Evolutionary conservation across 2,329 filamentous ascomycete genomes (phyloP).

Genomic region (Salinomyces thailandicus): DNA sequence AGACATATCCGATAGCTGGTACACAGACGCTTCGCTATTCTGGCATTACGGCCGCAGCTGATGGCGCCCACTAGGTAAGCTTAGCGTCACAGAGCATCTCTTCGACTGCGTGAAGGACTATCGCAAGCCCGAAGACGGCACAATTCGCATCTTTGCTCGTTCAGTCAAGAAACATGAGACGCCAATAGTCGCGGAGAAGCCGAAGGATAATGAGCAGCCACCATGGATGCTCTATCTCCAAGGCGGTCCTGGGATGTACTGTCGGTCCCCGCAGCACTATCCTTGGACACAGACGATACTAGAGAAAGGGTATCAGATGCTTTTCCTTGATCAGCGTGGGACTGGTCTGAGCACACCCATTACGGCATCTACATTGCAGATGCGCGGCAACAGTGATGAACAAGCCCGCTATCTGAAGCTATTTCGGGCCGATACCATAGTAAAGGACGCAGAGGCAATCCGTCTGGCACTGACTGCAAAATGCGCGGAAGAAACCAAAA

Average conservation of each 20-base stretch:
- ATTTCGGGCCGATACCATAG: constrained; percentile 84
- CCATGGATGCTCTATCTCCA: constrained; percentile 64
- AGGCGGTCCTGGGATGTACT: constrained; percentile 76
- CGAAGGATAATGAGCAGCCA: constrained; percentile 37
- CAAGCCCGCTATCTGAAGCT: constrained; percentile 73
- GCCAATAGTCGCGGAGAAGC: constrained; percentile 38
- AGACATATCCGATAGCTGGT: constrained; percentile 37
- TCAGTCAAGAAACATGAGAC: constrained; percentile 58
- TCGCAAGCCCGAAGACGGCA: constrained; percentile 46
- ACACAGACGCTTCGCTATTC: constrained; percentile 5
- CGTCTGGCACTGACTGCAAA: constrained; percentile 61
- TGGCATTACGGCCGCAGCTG: background rate
- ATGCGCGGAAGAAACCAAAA: constrained; percentile 57
- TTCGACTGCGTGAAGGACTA: constrained; percentile 83
- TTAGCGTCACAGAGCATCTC: constrained; percentile 69
- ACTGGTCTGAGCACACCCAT: constrained; percentile 78
- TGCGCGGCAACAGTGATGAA: constrained; percentile 46
- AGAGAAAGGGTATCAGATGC: constrained; percentile 68
- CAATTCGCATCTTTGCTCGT: constrained; percentile 67
- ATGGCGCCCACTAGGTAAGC: constrained; percentile 46
- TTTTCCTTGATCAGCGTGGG: constrained; percentile 84
- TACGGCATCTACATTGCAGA: constrained; percentile 58
- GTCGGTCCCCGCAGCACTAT: constrained; percentile 61
- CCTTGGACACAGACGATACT: constrained; percentile 61
- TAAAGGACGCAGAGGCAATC: constrained; percentile 80